Base-by-base conservation (phyloP, 306 rosid genomes). In the Sophora flavescens region DNA sequence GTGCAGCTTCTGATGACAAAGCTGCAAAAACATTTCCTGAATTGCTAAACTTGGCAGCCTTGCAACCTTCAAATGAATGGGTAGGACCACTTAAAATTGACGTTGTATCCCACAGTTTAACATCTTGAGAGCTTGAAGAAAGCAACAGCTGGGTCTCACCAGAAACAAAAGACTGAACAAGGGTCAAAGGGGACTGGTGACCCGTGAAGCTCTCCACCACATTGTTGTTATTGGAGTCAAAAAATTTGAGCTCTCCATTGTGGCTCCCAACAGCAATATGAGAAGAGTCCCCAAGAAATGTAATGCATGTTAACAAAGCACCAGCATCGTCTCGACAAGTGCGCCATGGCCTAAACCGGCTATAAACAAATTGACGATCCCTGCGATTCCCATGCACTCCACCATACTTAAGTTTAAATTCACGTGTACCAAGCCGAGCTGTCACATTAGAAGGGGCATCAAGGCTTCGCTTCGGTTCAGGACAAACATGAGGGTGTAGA, bases 291-390 rank as follows among this genome's bases (percentile, higher is more conserved):
- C 90, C 89, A 50, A 93, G 89, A 87, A 96, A 96, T 47, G 96
- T 81, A 68, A 96, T 81, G 85, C 98, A 92, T 5, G 99, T 96
- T 78, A 96, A 87, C 15, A 92, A 91, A 53, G 90, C 81, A 75
- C 91, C 90, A n/a, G 84, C 83, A 69, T 91, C 94, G 59, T 96
- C 99, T 60, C 99, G 91, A 74, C 97, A 92, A 61, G 99, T 91
- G 44, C 99, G 80, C 99, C 99, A 92, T 2, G 98, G 98, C 83
- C 94, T 93, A 77, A 96, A 96, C 76, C 99, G 84, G 70, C 99
- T 96, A 84, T 87, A 96, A 76, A 96, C 93, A 87, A 96, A 88
- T 73, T 96, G 99, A 14, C 99, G 96, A 78, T 96, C 99, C 84
- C 89, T 88, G 38, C 97, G 97, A 79, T 89, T 96, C 47, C 99